Base-by-base conservation (phyloP, 192 early-diverging fungal species). In the Backusella circina region DNA sequence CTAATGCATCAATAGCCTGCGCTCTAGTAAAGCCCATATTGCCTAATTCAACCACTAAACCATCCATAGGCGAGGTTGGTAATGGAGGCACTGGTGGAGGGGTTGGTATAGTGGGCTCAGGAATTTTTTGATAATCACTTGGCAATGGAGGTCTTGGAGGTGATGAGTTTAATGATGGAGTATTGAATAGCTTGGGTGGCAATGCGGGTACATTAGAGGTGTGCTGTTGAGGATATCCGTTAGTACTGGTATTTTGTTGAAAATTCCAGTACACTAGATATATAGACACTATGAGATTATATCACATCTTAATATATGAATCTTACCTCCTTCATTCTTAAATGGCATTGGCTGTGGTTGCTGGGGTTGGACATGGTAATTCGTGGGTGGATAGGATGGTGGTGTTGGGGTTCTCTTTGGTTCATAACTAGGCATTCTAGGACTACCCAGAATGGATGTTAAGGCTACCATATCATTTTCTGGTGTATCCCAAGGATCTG, bases 21-120 rank as follows among this genome's bases (percentile, higher is more conserved):
- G 87, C 82, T 9, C 85, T 84, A 30, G 88, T 86, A 74, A 94
- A 94, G 5, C 93, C 93, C 92, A 94, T 93, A 72, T 84, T 90
- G 36, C 86, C 78, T 33, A 94, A 75, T 15, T 88, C 82, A 21
- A 72, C 50, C 9, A 82, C 50, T 26, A 79, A 65, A n/a, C 67
- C 36, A 31, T 76, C 71, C n/a, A 21, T 50, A 13, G 77, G 65
- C 35, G 38, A 51, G 2, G 12, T 9, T 54, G 67, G 41, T 12
- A 33, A 12, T 30, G 73, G 61, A 35, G 71, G 64, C 2, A 75
- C 75, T 8, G 70, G 71, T 51, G 70, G 65, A 12, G 78, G 78
- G 0, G 82, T 72, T 32, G 77, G 65, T 57, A 57, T 26, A 2
- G 23, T 57, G 35, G 72, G 69, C 0, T 15, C 37, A 33, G 69